These are phyloP conservation scores for Angophora floribunda DNA, from an alignment of 345 rosid genomes.

Conservation along the genomic window DNA sequence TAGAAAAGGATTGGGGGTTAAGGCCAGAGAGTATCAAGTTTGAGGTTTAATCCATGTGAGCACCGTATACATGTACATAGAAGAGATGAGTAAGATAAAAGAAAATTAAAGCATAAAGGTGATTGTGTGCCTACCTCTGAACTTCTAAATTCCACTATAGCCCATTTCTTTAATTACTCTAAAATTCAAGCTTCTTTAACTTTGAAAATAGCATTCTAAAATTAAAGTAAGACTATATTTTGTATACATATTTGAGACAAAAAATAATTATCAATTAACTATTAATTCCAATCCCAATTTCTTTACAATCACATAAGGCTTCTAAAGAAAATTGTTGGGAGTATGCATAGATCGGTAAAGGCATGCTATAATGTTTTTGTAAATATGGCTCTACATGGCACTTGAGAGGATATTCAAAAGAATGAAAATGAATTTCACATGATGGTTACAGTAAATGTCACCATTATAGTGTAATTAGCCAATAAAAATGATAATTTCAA, in stretches of 20 bases:
- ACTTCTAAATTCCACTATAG: background rate
- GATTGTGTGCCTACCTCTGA: background rate
- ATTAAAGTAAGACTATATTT: background rate
- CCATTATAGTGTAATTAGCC: background rate
- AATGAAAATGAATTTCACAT: background rate
- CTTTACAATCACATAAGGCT: background rate
- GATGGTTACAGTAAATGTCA: background rate
- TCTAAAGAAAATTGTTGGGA: background rate
- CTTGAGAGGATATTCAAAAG: background rate
- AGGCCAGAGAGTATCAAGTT: too few relatives aligned
- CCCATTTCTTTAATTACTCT: background rate
- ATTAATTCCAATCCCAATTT: rapidly evolving
- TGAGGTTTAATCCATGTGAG: too few relatives aligned
- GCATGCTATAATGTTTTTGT: background rate
- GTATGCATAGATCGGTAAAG: background rate
- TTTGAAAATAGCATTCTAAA: background rate
- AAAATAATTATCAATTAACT: background rate
- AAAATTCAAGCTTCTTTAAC: background rate
- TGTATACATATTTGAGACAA: background rate
- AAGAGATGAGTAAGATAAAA: background rate
- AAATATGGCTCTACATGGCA: background rate
- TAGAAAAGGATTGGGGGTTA: too few relatives aligned
- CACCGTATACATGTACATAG: too few relatives aligned
- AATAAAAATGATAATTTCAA: background rate
- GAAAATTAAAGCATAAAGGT: too few relatives aligned